phyloP scores from a whole-genome alignment of 192 early-diverging fungal genomes.

The Rhizophlyctis rosea region DNA sequence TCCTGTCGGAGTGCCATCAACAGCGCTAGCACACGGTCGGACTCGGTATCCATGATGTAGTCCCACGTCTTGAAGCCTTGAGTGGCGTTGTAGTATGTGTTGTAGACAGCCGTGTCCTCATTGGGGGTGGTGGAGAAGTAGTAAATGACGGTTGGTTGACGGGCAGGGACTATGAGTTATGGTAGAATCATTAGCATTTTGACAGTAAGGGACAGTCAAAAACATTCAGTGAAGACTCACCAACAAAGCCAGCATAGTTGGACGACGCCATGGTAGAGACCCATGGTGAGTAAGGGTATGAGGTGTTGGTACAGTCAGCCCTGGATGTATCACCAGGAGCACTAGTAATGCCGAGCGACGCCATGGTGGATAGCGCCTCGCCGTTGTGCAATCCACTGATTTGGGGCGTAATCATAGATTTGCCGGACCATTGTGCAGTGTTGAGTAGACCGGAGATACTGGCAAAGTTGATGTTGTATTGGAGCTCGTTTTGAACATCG shows the following conservation, averaged over 20 bases:
- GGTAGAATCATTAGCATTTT: too few relatives aligned
- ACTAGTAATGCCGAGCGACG: conserved; percentile 32
- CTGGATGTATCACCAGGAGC: conserved; percentile 39
- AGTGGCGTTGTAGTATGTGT: conserved; percentile 16
- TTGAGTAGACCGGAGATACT: conserved; percentile 21
- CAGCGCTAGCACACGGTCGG: conserved; percentile 24
- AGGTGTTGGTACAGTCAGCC: conserved; percentile 14
- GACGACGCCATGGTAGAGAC: conserved; percentile 31
- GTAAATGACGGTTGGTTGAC: conserved; percentile 35
- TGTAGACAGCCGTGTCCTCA: conserved; percentile 29
- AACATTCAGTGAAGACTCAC: too few relatives aligned
- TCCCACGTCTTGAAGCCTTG: conserved; percentile 23
- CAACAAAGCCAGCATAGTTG: conserved; percentile 44
- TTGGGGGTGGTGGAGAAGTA: conserved; percentile 24
- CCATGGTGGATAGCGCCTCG: conserved; percentile 34
- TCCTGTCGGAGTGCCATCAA: conserved; percentile 34
- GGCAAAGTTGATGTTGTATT: conserved; percentile 45
- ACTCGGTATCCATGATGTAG: conserved; percentile 35
- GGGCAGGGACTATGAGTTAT: conserved; percentile 45
- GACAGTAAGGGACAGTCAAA: too few relatives aligned
- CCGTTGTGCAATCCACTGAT: conserved; percentile 48
- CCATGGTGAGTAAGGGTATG: conserved; percentile 19
- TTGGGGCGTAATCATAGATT: conserved; percentile 41
- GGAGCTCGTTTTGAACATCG: conserved; percentile 38
- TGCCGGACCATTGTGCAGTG: conserved; percentile 15